Conservation (phyloP, 805 yeast genomes). For the Brettanomyces nanus region DNA sequence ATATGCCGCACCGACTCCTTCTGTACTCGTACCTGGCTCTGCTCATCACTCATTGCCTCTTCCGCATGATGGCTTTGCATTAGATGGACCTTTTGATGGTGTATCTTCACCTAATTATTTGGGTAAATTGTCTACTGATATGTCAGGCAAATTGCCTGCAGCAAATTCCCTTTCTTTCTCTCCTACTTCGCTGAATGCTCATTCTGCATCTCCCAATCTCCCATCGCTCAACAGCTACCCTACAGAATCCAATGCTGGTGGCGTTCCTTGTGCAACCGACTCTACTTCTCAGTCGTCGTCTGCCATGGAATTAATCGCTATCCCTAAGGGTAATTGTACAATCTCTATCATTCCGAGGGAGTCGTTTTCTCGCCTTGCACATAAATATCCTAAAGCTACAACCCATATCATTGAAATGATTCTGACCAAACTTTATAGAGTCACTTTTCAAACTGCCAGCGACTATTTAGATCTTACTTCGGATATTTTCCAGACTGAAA, state of each 20-base stretch:
- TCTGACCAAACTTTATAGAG: constrained; percentile 75
- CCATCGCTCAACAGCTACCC: neutral
- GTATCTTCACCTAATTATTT: neutral
- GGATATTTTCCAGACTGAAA: constrained; percentile 74
- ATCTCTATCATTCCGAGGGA: constrained; percentile 87
- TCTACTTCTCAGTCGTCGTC: neutral
- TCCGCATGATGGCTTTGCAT: constrained; percentile 1
- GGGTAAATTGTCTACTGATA: neutral
- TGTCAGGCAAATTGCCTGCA: neutral
- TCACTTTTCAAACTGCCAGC: constrained; percentile 87
- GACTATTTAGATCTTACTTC: constrained; percentile 76
- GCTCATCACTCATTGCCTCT: neutral
- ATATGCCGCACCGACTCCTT: constrained; percentile 3
- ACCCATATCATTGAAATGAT: constrained; percentile 94
- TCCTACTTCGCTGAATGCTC: neutral
- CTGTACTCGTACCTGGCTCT: neutral
- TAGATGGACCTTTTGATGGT: neutral
- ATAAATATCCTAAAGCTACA: constrained; percentile 78
- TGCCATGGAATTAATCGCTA: constrained; percentile 45
- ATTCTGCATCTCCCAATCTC: neutral
- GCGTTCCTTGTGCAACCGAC: neutral
- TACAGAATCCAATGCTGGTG: neutral
- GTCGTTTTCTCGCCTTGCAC: constrained; percentile 65
- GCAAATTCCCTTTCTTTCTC: neutral
- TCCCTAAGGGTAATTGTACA: constrained; percentile 69